Evolutionary conservation across 2,329 filamentous ascomycete species (phyloP).

Genomic region (Colletotrichum sp.): DNA sequence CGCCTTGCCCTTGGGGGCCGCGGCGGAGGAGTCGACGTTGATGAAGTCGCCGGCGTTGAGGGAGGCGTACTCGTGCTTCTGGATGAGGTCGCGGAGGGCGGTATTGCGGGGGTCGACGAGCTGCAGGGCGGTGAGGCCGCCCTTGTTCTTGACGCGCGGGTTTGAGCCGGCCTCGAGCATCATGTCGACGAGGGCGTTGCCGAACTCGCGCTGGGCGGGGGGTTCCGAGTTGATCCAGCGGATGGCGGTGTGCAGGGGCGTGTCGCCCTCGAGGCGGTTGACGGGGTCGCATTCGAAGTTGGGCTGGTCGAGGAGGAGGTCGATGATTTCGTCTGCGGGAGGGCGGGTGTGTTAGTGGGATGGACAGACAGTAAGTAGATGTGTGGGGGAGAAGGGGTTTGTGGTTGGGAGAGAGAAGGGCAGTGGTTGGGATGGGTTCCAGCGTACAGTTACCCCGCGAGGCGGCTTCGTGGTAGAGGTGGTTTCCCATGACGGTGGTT

Average conservation of each 20-base stretch:
- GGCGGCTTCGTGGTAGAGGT: conserved; percentile 89
- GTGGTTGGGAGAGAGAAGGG: not conserved
- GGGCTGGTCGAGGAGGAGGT: conserved; percentile 81
- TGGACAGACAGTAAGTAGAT: not conserved
- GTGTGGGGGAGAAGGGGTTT: not conserved
- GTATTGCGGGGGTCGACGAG: conserved; percentile 75
- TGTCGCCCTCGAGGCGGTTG: conserved; percentile 75
- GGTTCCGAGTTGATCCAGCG: conserved; percentile 76
- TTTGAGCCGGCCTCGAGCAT: conserved; percentile 79
- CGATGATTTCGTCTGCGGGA: conserved; percentile 75
- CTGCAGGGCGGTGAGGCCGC: conserved; percentile 72
- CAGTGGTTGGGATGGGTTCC: not conserved
- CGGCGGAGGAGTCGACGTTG: conserved; percentile 33
- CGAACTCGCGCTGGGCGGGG: conserved; percentile 67
- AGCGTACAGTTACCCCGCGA: conserved; percentile 81
- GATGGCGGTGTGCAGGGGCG: conserved; percentile 79
- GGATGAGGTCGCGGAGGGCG: conserved; percentile 65
- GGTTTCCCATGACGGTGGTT: conserved; percentile 84
- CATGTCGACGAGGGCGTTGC: conserved; percentile 73
- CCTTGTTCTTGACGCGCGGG: conserved; percentile 69
- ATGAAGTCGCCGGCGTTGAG: conserved; percentile 66
- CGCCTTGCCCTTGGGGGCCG: conserved; percentile 7
- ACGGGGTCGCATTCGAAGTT: conserved; percentile 84
- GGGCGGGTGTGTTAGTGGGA: not conserved
- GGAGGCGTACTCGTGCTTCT: conserved; percentile 72